A percentile compares a stretch with the other conserved stretches of the same genome.
phyloP scores from a whole-genome alignment of 208 protist genomes.

The Crithidia fasciculata region DNA sequence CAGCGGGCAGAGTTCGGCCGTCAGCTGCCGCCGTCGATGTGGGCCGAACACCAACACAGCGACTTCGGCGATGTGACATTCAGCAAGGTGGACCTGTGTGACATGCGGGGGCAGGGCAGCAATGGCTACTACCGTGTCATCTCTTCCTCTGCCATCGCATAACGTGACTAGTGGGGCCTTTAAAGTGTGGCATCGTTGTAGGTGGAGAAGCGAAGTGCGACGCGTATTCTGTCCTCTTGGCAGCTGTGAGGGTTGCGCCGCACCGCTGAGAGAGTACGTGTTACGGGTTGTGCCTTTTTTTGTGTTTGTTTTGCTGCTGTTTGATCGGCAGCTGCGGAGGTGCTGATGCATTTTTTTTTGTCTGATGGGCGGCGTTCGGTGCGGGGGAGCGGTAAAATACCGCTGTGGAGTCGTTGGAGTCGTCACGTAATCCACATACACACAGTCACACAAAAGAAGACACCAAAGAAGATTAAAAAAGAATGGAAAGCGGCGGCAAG shows the following conservation, averaged over 20 bases:
- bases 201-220: no score
- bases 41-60: conserved; percentile 73
- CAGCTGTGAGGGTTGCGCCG: no score
- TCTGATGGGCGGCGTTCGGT: neutral
- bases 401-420: neutral
- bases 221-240: no score
- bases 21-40: conserved; percentile 64
- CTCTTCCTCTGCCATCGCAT: conserved; percentile 25
- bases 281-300: conserved; percentile 5
- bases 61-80: conserved; percentile 90
- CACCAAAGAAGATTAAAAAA: neutral
- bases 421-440: conserved; percentile 14
- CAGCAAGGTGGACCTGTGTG: conserved; percentile 66
- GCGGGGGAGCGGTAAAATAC: no score
- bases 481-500: no score
- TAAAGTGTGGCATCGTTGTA: no score
- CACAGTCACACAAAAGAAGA: neutral
- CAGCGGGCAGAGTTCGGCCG: conserved; percentile 56
- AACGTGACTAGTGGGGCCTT: neutral
- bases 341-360: conserved; percentile 15
- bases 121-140: conserved; percentile 81
- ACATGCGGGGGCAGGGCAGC: conserved; percentile 57
- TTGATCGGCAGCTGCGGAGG: no score
- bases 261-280: no score
- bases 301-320: conserved; percentile 9